Evolutionary conservation across 2,329 filamentous ascomycete genomes (phyloP), one percentile per base, ranked within the genome.

Genomic region (Neonectria ditissima): DNA sequence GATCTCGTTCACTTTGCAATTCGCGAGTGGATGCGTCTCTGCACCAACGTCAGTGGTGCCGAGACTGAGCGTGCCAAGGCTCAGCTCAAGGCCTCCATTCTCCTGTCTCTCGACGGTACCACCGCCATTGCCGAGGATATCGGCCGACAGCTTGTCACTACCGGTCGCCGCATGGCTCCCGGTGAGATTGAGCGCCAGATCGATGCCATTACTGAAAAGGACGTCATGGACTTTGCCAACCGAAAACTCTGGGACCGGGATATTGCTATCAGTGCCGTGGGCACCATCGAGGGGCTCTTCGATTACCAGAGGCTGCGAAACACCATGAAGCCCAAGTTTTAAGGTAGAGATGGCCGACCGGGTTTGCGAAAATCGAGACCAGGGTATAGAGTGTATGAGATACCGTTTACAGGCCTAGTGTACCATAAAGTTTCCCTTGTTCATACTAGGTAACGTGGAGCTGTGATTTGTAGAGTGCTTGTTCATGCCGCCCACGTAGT

Each of bases 41-140:
- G 92, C 76, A 91, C 90, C 86, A 92, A 90, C 82, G 96, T 99
- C 75, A 90, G 87, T 77, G 88, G 93, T 78, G 90, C 94, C 71
- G 96, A 99, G 85, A 92, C 94, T 66, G 96, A 99, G 89, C 95
- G 96, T 74, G 96, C 96, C 82, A 99, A 99, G 89, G 93, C 96
- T 69, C 96, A 99, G 86, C 91, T 99, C 76, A 99, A 99, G 89
- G 96, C 96, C 67, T 97, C 94, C 59, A 94, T 99, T 77, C 92
- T 99, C 67, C 90, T 99, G 71, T 97, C 94, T 56, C 93, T 99
- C 32, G 96, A 99, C 80, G 97, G 94, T 80, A 98, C 96, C 78
- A 98, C 96, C 52, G 94, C 96, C 74, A 91, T 97, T 59, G 96
- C 96, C 66, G 96, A 99, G 87, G 96, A 99, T 80, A 97, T 99